phyloP scores from a whole-genome alignment of 2,329 filamentous ascomycete genomes.

The Pezicula neosporulosa region DNA sequence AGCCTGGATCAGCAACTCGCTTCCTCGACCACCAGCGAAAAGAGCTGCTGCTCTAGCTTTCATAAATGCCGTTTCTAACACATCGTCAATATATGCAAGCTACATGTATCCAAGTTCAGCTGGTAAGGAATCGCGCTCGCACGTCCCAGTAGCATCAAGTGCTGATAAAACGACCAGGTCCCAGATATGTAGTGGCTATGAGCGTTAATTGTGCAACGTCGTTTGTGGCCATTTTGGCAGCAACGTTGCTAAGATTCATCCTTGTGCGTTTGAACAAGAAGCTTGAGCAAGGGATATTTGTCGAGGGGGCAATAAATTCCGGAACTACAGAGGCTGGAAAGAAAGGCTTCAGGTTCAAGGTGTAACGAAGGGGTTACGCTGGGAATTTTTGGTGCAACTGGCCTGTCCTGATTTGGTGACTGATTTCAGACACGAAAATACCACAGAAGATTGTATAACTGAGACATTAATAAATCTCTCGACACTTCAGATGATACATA shows the following conservation, averaged over 20 bases:
- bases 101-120: slow-evolving; percentile 60
- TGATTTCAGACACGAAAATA: no score
- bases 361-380: slow-evolving; percentile 33
- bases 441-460: no score
- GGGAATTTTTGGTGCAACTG: not conserved
- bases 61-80: slow-evolving; percentile 72
- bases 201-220: slow-evolving; percentile 65
- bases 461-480: no score
- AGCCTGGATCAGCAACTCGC: slow-evolving; percentile 73
- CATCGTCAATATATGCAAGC: slow-evolving; percentile 64
- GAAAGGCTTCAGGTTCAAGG: slow-evolving; percentile 64
- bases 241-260: slow-evolving; percentile 59
- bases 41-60: slow-evolving; percentile 65
- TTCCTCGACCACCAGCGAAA: slow-evolving; percentile 67
- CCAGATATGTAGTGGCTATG: slow-evolving; percentile 54
- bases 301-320: slow-evolving; percentile 49
- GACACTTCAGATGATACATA: no score
- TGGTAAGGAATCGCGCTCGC: slow-evolving; percentile 2
- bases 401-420: no score
- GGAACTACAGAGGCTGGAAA: slow-evolving; percentile 52
- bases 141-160: not conserved
- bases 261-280: slow-evolving; percentile 66
- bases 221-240: slow-evolving; percentile 60
- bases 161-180: slow-evolving; percentile 21
- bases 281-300: slow-evolving; percentile 55